Evolutionary conservation across 305 asterid species (phyloP).

Genomic region (Fraxinus latifolia): DNA sequence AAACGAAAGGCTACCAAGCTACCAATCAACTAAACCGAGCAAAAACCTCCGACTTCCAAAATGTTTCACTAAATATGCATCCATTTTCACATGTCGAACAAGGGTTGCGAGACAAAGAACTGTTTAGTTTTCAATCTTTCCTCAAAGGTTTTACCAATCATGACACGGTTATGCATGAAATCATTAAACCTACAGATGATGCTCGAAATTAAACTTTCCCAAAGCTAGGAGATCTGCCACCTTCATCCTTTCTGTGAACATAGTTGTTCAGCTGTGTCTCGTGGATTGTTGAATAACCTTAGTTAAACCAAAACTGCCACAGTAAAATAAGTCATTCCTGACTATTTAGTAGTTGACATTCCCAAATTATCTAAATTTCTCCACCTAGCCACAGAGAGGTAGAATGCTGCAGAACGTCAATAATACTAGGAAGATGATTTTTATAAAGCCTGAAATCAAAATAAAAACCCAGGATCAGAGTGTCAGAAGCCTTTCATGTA

Average conservation of each 20-base stretch:
- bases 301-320: neutral
- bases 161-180: neutral
- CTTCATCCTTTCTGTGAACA: neutral
- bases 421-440: neutral
- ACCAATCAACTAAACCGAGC: neutral
- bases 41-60: neutral
- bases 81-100: neutral
- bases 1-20: neutral
- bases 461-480: constrained; percentile 25
- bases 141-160: neutral
- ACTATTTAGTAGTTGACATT: neutral
- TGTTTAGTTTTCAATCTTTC: neutral
- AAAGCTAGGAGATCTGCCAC: neutral
- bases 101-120: neutral
- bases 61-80: neutral
- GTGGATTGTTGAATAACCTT: neutral
- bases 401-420: neutral
- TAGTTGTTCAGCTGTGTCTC: neutral
- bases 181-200: neutral
- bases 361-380: neutral
- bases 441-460: constrained; percentile 15
- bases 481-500: constrained; percentile 28
- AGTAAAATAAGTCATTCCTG: neutral
- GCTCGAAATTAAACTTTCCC: neutral
- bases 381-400: neutral